phyloP scores from a whole-genome alignment of 345 rosid genomes.

The Populus nigra region DNA sequence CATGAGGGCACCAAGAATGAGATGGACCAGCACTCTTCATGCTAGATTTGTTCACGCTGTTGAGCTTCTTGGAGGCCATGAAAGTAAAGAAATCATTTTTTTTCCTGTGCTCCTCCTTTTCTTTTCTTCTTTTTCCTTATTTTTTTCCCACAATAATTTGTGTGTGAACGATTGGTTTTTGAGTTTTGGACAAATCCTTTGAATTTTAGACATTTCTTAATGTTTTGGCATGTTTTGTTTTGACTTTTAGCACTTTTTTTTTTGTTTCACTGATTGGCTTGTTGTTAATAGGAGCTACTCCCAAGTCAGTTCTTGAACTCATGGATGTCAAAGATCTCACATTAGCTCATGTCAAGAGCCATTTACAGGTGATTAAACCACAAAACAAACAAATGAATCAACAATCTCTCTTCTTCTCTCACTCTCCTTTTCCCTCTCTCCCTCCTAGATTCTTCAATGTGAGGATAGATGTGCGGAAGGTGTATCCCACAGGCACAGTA shows the following conservation, averaged over 20 bases:
- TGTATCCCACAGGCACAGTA: conserved; percentile 29
- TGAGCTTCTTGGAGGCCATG: conserved; percentile 93
- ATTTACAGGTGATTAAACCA: conserved; percentile 63
- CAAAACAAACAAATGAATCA: background rate
- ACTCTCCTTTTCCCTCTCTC: background rate
- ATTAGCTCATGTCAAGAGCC: conserved; percentile 88
- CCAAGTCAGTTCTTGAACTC: conserved; percentile 85
- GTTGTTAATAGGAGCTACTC: conserved; percentile 67
- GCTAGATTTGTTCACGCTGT: conserved; percentile 84
- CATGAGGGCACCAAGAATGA: conserved; percentile 91
- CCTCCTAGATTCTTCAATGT: background rate
- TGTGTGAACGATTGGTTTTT: background rate
- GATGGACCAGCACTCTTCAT: conserved; percentile 90
- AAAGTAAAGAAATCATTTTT: conserved; percentile 43
- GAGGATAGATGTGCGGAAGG: background rate
- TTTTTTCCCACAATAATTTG: background rate
- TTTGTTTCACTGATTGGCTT: background rate
- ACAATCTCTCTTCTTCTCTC: background rate
- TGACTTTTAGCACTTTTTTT: background rate
- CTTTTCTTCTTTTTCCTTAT: background rate
- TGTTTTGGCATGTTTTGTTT: background rate
- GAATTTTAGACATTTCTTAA: background rate
- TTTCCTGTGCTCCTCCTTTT: background rate
- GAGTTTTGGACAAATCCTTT: background rate
- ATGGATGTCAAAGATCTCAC: conserved; percentile 92